Conservation (phyloP, 306 rosid genomes). For the Acacia acuminata region DNA sequence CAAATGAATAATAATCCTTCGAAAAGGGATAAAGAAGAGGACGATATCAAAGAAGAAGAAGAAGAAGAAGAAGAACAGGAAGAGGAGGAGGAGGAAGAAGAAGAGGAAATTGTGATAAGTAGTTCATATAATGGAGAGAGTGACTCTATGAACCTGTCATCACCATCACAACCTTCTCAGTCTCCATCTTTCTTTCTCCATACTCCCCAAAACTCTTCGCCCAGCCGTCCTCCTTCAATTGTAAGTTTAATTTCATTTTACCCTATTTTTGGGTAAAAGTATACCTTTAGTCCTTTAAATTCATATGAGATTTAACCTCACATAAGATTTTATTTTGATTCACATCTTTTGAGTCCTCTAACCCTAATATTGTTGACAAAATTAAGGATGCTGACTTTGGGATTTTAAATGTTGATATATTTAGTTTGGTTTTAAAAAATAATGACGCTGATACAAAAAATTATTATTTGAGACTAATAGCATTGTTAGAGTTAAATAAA, state of each 20-base stretch:
- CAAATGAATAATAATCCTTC: constrained; percentile 13
- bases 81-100: not conserved
- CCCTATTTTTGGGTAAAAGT: too few species aligned
- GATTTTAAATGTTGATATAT: too few species aligned
- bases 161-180: constrained; percentile 24
- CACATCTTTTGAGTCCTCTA: too few species aligned
- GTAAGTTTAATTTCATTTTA: constrained; percentile 40
- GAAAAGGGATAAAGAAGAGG: constrained; percentile 26
- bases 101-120: constrained; percentile 37
- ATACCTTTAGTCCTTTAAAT: too few species aligned
- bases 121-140: constrained; percentile 53
- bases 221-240: constrained; percentile 47
- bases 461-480: too few species aligned
- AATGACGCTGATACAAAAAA: too few species aligned
- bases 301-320: too few species aligned
- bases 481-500: too few species aligned
- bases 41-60: constrained; percentile 9
- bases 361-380: too few species aligned
- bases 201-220: constrained; percentile 27
- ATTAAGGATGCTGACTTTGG: too few species aligned
- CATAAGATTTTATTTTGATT: too few species aligned
- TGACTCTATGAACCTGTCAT: constrained; percentile 50
- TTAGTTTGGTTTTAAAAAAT: too few species aligned
- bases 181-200: constrained; percentile 23
- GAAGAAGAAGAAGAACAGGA: constrained; percentile 1